Evolutionary conservation across 176 grass and related monocot species (phyloP).

Genomic region (Neostapfia colusana): DNA sequence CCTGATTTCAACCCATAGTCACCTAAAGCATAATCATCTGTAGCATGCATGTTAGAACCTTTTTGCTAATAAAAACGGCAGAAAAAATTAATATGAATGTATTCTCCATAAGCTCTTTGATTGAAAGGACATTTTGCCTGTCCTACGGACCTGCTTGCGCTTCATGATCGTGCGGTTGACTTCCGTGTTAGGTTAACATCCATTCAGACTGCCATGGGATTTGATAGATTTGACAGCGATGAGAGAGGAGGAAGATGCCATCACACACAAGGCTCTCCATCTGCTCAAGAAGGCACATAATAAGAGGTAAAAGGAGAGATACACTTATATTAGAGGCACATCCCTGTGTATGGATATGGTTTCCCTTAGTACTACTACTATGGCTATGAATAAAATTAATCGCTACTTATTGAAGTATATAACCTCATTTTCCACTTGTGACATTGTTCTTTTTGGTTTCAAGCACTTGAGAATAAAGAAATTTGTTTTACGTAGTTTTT

Average conservation of each 20-base stretch:
- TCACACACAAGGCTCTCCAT: not conserved
- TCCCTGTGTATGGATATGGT: not conserved
- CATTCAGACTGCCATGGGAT: constrained; percentile 10
- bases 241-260: not conserved
- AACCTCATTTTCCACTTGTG: not conserved
- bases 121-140: not conserved
- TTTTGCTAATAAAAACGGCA: not conserved
- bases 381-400: not conserved
- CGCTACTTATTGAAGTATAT: not conserved
- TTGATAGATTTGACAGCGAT: constrained; percentile 32
- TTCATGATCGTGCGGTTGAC: constrained; percentile 24
- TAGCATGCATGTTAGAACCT: not conserved
- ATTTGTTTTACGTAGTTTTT: not conserved
- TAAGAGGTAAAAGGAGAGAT: not conserved
- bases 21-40: not conserved
- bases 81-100: not conserved
- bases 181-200: constrained; percentile 36
- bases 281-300: not conserved
- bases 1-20: not conserved
- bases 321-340: not conserved
- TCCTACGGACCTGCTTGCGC: not conserved
- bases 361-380: not conserved
- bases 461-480: not conserved
- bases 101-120: not conserved
- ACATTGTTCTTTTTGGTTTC: not conserved